Base-by-base conservation (phyloP, 495 filamentous ascomycete genomes). In the Lepidopterella palustris region DNA sequence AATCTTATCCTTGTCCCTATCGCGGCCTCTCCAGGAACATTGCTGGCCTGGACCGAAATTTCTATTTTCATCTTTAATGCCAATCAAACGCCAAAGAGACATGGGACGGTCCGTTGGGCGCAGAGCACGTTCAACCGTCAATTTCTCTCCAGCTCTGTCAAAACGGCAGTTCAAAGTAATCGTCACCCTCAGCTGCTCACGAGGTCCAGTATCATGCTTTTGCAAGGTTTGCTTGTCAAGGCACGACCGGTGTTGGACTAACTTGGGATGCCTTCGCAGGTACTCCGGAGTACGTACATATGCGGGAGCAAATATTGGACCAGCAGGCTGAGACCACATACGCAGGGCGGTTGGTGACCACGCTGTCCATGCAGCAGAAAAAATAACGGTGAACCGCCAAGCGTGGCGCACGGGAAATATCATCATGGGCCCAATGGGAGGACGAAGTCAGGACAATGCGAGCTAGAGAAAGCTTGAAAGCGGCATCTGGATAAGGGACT, bases 31-130 rank as follows among this genome's bases (percentile, higher is more conserved):
- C 58, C 51, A 21, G 23, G 15, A 20, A n/a, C 56, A 10, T 42
- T 42, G 35, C 35, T 42, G 18, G 35, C 35, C 18, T 11, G 35
- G 35, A 11, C 18, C 35, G 18, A 42, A 42, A 11, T 45, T 39
- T 35, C 42, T 23, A 53, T 61, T 53, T 51, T 56, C 45, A 61
- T 32, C 39, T n/a, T 53, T 28, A 50, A 45, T 45, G 42, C 59
- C 59, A 61, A 61, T 61, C 53, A 62, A 31, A 42, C 45, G 25
- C n/a, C 27, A 24, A 18, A 47, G 31, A 10, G n/a, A 13, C 35
- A 42, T 42, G 35, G 35, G 9, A 42, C 35, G 3, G 35, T 42
- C 9, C 18, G 9, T 11, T 15, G 3, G 35, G 35, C 13, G 27
- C 20, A 50, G 25, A 21, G 47, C 25, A 50, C 47, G 21, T 25